Base-by-base conservation (phyloP, 345 rosid genomes). In the Mangifera indica region DNA sequence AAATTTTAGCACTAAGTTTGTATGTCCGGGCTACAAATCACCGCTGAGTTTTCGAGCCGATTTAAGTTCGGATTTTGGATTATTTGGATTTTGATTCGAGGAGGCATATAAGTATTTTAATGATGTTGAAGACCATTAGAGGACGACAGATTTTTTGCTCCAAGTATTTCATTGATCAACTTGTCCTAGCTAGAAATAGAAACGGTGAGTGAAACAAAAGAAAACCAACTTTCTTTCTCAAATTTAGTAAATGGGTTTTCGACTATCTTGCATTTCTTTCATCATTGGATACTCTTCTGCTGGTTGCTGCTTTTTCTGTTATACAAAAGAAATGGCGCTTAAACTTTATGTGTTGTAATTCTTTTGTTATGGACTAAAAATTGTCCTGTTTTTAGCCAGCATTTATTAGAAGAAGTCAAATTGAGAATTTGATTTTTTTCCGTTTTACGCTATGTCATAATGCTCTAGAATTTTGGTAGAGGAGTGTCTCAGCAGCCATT, bases 61-160 rank as follows among this genome's bases (percentile, higher is more conserved):
- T n/a, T n/a, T n/a, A n/a, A n/a, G n/a, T n/a, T n/a, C n/a, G n/a
- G n/a, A n/a, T n/a, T n/a, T n/a, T n/a, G n/a, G n/a, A n/a, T n/a
- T n/a, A n/a, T n/a, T 37, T 1, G 26, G 51, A n/a, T 42, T 63
- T 44, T 63, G 32, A 42, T 63, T 42, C 22, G 42, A 10, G 32
- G 15, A 63, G n/a, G 6, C 42, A 37, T 37, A 37, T 37, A 6
- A 1, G 7, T 37, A 5, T 5, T 5, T 37, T 37, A 37, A 49
- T 4, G 65, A 59, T 70, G 64, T 42, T 78, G 81, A 69, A 59
- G 72, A 22, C 52, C 52, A 7, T 40, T 1, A 69, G 72, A 59
- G 74, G 17, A 13, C 53, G 53, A 14, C 42, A 37, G 42, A 37
- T 37, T 5, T 37, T 37, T 37, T 37, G 42, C 42, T 37, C 54